phyloP scores from a whole-genome alignment of 305 asterid genomes.

The Fraxinus paxiana region DNA sequence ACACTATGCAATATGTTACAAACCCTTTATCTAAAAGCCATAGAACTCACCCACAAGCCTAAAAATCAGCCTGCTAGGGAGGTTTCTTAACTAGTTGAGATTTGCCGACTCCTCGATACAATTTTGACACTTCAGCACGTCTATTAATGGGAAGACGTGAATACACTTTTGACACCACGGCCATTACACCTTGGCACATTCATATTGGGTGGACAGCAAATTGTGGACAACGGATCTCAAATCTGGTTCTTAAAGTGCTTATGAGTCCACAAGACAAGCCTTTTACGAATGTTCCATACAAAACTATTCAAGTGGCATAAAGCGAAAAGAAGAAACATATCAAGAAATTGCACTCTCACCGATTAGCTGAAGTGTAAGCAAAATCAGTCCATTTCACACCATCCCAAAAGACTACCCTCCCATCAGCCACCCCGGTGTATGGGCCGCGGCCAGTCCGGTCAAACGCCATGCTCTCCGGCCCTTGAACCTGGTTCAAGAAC shows the following conservation, averaged over 20 bases:
- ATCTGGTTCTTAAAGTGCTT: not conserved
- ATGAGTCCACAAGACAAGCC: not conserved
- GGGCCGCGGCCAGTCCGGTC: slow-evolving; percentile 91
- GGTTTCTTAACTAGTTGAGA: not conserved
- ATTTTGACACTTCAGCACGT: not conserved
- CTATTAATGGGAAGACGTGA: not conserved
- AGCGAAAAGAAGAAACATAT: not conserved
- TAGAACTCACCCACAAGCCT: not conserved
- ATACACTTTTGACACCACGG: not conserved
- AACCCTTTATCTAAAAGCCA: not conserved
- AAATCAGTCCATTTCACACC: slow-evolving; percentile 74
- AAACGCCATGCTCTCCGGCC: slow-evolving; percentile 83
- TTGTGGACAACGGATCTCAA: not conserved
- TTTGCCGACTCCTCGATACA: not conserved
- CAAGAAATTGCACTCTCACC: slow-evolving; percentile 36
- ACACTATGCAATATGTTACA: not conserved
- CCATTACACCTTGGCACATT: not conserved
- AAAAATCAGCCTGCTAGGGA: not conserved
- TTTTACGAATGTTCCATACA: not conserved
- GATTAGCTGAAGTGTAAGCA: slow-evolving; percentile 80
- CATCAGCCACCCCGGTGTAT: slow-evolving; percentile 86
- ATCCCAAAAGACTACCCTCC: slow-evolving; percentile 80
- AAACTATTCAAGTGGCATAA: not conserved
- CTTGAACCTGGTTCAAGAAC: slow-evolving; percentile 70
- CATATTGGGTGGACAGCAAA: not conserved